Evolutionary conservation across 805 yeast genomes (phyloP), one percentile per base, ranked within the genome.

Genomic region (Candida multigemmis): DNA sequence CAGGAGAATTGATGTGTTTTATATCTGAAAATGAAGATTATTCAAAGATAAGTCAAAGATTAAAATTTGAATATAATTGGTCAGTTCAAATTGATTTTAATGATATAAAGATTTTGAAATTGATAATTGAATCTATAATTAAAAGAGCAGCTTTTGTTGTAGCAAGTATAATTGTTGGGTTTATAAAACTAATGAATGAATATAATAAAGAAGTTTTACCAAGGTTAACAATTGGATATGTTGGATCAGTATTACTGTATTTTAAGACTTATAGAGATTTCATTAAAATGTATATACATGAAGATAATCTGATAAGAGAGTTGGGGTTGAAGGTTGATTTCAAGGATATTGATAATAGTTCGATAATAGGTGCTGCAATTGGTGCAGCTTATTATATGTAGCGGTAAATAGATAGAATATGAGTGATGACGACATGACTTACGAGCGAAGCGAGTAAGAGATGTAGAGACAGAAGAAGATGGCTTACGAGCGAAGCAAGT

Each of bases 321-420:
- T 40, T 51, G 31, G 50, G 60, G 7, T 48, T 52, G 6, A 28
- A 34, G n/a, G 51, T 69, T 10, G 49, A 50, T 13, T 52, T 71
- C 26, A 50, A 45, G 28, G 49, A 55, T 23, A 48, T 68, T 15
- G 62, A 59, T 11, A 56, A 70, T 35, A 65, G 72, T 28, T 61
- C 71, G 10, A 50, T 71, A 6, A 48, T 68, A 16, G 77, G 77
- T 4, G 71, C 74, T 15, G 76, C 72, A 8, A 62, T 71, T 23
- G 70, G 71, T 11, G 74, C 75, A 12, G 66, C 66, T 14, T 47
- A 41, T 29, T 41, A 42, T 32, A 36, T 40, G 24, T 18, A 22
- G 14, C 22, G 17, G 26, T 16, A 25, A 25, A 7, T 10, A 14
- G 14, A 14, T 18, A 12, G 8, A 19, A 10, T 22, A 7, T 7